These are phyloP conservation scores for Cyberlindnera bimundalis DNA, from an alignment of 805 yeast species.

Conservation along the genomic window DNA sequence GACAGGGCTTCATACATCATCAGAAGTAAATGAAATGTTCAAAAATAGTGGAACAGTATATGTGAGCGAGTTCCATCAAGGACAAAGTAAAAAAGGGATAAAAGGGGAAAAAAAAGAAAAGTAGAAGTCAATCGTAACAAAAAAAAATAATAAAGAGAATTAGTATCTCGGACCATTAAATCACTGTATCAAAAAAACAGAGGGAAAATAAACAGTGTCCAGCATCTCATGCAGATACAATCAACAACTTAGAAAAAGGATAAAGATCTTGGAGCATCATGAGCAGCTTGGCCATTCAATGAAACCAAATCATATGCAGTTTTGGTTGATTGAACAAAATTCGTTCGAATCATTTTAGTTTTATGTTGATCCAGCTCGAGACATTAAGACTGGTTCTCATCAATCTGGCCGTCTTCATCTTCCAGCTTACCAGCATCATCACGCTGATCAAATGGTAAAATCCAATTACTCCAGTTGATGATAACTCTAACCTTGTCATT, in stretches of 20 bases:
- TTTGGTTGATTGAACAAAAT: not conserved
- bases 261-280: not conserved
- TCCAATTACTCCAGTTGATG: conserved; percentile 61
- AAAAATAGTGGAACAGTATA: not conserved
- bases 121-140: not conserved
- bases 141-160: no score
- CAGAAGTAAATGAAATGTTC: not conserved
- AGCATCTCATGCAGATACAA: not conserved
- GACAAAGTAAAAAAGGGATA: not conserved
- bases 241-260: not conserved
- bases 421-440: conserved; percentile 44
- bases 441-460: conserved; percentile 52
- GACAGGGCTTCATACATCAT: no score
- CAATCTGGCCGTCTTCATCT: conserved; percentile 17
- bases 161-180: no score
- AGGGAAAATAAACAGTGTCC: not conserved
- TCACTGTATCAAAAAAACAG: not conserved
- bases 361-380: not conserved
- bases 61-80: not conserved
- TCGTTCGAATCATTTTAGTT: not conserved
- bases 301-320: not conserved
- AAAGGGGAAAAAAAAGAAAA: not conserved
- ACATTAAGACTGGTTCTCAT: conserved; percentile 1
- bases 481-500: conserved; percentile 54
- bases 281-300: not conserved